Conservation (phyloP, 257 asterid species). For the Ocimum tenuiflorum region DNA sequence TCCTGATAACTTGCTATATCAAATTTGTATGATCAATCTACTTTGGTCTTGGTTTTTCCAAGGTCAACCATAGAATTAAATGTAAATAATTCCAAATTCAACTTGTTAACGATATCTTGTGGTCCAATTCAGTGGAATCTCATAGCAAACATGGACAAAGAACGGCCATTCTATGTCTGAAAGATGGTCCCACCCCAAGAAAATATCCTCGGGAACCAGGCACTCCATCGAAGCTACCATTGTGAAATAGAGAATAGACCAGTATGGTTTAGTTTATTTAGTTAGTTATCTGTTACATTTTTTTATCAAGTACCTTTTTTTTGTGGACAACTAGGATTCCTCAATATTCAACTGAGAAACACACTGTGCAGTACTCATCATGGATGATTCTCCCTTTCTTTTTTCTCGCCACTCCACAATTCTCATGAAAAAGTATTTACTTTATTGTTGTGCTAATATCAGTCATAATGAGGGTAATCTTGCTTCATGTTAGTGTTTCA, state of each 20-base stretch:
- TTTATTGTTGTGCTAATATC: background rate
- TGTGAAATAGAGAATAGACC: conserved; percentile 30
- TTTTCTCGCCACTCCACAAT: background rate
- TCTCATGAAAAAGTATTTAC: background rate
- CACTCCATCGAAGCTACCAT: conserved; percentile 74
- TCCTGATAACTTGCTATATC: background rate
- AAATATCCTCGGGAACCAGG: conserved; percentile 85
- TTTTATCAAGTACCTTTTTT: background rate
- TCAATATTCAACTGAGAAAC: conserved; percentile 5
- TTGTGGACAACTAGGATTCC: background rate
- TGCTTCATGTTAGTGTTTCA: background rate
- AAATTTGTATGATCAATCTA: background rate
- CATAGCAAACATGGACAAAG: conserved; percentile 84
- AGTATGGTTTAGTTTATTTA: background rate
- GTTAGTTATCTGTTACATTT: background rate
- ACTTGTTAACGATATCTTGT: conserved; percentile 11
- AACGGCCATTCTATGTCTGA: conserved; percentile 70
- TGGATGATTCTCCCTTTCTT: background rate
- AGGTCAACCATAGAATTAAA: background rate
- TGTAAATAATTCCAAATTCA: background rate
- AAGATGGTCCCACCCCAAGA: conserved; percentile 67
- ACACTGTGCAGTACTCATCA: conserved; percentile 4
- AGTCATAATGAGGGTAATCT: background rate
- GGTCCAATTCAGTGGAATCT: conserved; percentile 64
- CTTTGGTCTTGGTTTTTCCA: background rate